phyloP scores from a whole-genome alignment of 208 protist genomes.

The Crithidia bombi region DNA sequence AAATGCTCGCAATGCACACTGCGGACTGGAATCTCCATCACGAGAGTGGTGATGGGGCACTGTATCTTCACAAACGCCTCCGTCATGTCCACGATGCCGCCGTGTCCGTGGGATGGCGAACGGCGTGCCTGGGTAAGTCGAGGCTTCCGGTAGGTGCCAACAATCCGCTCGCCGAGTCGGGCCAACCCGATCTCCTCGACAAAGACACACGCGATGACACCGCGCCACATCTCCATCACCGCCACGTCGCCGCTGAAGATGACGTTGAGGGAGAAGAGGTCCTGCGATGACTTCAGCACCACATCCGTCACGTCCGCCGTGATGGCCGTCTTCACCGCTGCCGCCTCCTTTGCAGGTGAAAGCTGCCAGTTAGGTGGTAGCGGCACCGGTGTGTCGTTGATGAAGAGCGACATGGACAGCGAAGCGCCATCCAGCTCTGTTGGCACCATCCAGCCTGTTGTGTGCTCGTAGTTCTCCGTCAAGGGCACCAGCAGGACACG shows the following conservation, averaged over 20 bases:
- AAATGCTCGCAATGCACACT: conserved; percentile 72
- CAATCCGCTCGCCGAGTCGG: conserved; percentile 44
- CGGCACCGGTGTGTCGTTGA: conserved; percentile 57
- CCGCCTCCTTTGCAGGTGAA: conserved; percentile 59
- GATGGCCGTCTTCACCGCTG: conserved; percentile 61
- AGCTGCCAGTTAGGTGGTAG: conserved; percentile 63
- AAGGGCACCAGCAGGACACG: conserved; percentile 80
- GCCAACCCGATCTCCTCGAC: conserved; percentile 54
- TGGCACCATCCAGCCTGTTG: conserved; percentile 74
- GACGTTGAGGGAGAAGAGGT: conserved; percentile 63
- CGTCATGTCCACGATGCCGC: conserved; percentile 49
- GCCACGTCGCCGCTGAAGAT: conserved; percentile 51
- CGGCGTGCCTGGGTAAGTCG: neutral
- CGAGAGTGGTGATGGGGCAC: conserved; percentile 72
- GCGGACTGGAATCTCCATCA: conserved; percentile 67
- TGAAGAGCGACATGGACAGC: conserved; percentile 66
- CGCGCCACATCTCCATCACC: conserved; percentile 71
- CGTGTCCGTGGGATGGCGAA: neutral
- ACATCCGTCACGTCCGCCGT: conserved; percentile 66
- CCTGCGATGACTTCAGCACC: conserved; percentile 27
- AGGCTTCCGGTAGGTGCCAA: conserved; percentile 39
- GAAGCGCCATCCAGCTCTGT: conserved; percentile 48
- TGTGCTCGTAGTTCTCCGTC: conserved; percentile 55
- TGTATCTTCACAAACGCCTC: conserved; percentile 52
- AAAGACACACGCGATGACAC: conserved; percentile 71